A percentile compares a stretch with the other conserved stretches of the same genome.
These are phyloP conservation scores for Diaporthe sp. DNA, from an alignment of 2,329 filamentous ascomycete genomes.

Conservation along the genomic window DNA sequence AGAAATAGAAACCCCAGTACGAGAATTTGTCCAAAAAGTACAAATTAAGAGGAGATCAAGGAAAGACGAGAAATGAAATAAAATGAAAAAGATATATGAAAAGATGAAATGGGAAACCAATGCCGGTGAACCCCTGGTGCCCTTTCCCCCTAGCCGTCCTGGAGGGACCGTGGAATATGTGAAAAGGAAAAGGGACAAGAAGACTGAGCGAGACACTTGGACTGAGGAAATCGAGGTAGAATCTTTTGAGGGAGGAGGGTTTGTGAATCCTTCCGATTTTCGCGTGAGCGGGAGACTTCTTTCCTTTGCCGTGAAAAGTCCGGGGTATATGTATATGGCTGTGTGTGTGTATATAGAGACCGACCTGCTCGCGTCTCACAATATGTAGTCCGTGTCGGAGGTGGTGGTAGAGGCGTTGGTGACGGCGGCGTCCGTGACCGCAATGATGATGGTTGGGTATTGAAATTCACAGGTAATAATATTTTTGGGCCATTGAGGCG, in stretches of 20 bases:
- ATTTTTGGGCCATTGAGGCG: slow-evolving; percentile 15
- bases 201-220: slow-evolving; percentile 9
- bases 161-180: background rate
- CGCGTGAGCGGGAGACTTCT: slow-evolving; percentile 50
- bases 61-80: slow-evolving; percentile 33
- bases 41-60: slow-evolving; percentile 23
- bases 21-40: slow-evolving; percentile 9
- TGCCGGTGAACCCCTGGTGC: background rate
- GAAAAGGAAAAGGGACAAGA: background rate
- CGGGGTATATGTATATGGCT: slow-evolving; percentile 38
- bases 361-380: background rate
- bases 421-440: background rate
- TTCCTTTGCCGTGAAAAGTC: slow-evolving; percentile 41
- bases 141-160: background rate
- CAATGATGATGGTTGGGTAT: slow-evolving; percentile 11
- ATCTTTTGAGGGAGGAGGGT: background rate
- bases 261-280: slow-evolving; percentile 39
- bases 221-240: slow-evolving; percentile 42
- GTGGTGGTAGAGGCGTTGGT: background rate
- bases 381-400: background rate
- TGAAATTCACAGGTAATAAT: slow-evolving; percentile 3
- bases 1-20: slow-evolving; percentile 40
- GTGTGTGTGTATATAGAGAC: slow-evolving; percentile 30
- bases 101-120: background rate
- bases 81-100: slow-evolving; percentile 38